phyloP scores from a whole-genome alignment of 2,329 filamentous ascomycete genomes.

The Phoma sp. region DNA sequence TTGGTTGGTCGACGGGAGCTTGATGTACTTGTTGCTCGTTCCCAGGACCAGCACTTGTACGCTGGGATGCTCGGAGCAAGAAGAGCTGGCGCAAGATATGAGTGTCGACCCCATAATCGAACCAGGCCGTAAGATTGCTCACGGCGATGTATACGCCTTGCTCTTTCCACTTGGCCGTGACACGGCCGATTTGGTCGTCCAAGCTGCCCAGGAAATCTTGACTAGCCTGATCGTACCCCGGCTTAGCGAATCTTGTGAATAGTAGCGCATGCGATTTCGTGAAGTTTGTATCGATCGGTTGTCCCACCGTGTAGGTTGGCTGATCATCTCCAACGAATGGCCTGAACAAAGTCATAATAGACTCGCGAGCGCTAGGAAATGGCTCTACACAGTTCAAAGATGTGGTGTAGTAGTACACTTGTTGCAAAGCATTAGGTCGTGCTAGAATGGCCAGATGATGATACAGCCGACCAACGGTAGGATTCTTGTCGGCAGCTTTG shows the following conservation, averaged over 20 bases:
- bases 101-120: slow-evolving; percentile 60
- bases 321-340: background rate
- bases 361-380: too few relatives aligned
- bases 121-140: slow-evolving; percentile 60
- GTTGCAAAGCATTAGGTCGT: slow-evolving; percentile 70
- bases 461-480: slow-evolving; percentile 78
- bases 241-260: slow-evolving; percentile 59
- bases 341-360: slow-evolving; percentile 59
- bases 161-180: slow-evolving; percentile 61
- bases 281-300: slow-evolving; percentile 64
- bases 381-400: too few relatives aligned
- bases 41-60: slow-evolving; percentile 6
- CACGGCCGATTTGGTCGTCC: slow-evolving; percentile 62
- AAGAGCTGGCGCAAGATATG: slow-evolving; percentile 46
- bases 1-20: background rate
- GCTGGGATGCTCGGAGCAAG: slow-evolving; percentile 10
- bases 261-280: slow-evolving; percentile 70
- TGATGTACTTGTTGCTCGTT: slow-evolving; percentile 1
- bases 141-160: slow-evolving; percentile 66
- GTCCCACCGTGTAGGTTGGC: background rate
- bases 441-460: slow-evolving; percentile 86
- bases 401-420: slow-evolving; percentile 78
- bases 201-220: slow-evolving; percentile 61
- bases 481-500: slow-evolving; percentile 77
- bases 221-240: slow-evolving; percentile 42